Evolutionary conservation across 257 asterid species (phyloP).

Genomic region (Mentha longifolia): DNA sequence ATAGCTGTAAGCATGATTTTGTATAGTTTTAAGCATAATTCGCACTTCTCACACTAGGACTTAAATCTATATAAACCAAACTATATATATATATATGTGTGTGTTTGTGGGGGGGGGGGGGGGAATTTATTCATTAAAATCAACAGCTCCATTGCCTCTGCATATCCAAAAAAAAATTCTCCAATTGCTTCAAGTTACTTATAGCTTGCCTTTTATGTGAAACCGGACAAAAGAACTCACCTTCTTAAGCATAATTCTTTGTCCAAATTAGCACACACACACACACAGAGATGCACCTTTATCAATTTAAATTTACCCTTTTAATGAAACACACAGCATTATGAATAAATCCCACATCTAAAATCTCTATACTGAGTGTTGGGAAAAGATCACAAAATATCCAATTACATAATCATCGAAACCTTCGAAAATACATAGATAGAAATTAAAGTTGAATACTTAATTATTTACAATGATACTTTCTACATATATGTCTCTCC

Average conservation of each 20-base stretch:
- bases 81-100: too few relatives aligned
- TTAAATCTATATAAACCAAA: too few relatives aligned
- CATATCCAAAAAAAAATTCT: too few relatives aligned
- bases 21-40: too few relatives aligned
- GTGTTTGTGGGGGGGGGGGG: too few relatives aligned
- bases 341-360: conserved; percentile 3
- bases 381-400: not conserved
- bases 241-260: conserved; percentile 4
- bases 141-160: not conserved
- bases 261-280: not conserved
- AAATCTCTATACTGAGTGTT: not conserved
- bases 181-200: not conserved
- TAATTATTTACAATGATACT: not conserved
- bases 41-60: too few relatives aligned
- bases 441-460: not conserved
- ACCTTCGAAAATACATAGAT: not conserved
- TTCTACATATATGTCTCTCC: not conserved
- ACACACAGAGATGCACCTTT: not conserved
- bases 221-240: conserved; percentile 9
- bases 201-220: conserved; percentile 20
- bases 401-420: not conserved
- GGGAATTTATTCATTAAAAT: not conserved
- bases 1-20: too few relatives aligned
- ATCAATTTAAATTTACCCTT: conserved; percentile 6
- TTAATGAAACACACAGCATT: not conserved